A percentile compares a stretch with the other conserved stretches of the same genome.
These are phyloP conservation scores for Coprinopsis sp. DNA, from an alignment of 768 basidiomycete species.

Conservation along the genomic window DNA sequence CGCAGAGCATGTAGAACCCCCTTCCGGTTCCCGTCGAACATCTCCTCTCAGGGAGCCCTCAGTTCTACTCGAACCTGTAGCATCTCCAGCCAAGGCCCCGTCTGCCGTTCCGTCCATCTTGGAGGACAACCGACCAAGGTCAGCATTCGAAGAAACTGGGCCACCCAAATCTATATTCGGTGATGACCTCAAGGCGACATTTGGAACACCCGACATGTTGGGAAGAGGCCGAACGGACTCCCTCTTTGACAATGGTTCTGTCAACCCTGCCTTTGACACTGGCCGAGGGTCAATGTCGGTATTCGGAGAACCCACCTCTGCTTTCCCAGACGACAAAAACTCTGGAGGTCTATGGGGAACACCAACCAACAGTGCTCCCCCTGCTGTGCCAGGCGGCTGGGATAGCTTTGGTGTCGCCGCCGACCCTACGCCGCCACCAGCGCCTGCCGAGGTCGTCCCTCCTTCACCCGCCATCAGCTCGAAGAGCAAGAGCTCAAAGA, in stretches of 20 bases:
- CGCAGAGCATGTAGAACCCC: background rate
- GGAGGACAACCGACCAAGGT: constrained; percentile 4
- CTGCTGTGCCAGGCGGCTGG: constrained; percentile 13
- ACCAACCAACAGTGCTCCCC: constrained; percentile 10
- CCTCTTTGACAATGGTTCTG: constrained; percentile 18
- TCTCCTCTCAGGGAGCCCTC: background rate
- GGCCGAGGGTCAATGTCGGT: constrained; percentile 10
- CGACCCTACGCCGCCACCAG: constrained; percentile 13
- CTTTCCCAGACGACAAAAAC: constrained; percentile 13
- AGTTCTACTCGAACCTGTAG: background rate
- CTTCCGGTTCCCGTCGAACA: background rate
- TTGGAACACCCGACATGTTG: constrained; percentile 15
- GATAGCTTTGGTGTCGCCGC: constrained; percentile 18
- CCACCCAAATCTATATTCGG: constrained; percentile 20
- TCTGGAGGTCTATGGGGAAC: constrained; percentile 16
- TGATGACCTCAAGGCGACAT: constrained; percentile 18
- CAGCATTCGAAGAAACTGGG: constrained; percentile 9
- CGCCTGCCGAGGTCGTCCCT: background rate
- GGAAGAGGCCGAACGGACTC: constrained; percentile 18
- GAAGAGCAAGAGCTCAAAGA: constrained; percentile 1
- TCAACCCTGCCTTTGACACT: constrained; percentile 13
- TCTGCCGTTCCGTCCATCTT: background rate
- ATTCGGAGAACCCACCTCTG: constrained; percentile 21
- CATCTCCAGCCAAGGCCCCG: background rate
- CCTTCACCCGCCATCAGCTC: background rate